These are phyloP conservation scores for Saturnispora hagleri DNA, from an alignment of 805 yeast genomes.

Conservation along the genomic window DNA sequence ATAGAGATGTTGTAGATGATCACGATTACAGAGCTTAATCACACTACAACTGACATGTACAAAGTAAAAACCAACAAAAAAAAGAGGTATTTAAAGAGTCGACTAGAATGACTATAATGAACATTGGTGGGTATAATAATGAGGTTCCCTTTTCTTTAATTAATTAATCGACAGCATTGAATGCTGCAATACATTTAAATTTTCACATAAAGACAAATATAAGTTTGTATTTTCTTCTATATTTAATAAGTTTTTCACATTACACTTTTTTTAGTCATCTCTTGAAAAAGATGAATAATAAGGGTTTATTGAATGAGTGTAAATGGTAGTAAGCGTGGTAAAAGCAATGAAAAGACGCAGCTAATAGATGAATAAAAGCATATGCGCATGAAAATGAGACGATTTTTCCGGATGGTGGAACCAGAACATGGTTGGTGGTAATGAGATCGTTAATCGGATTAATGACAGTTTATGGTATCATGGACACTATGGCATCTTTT, in stretches of 20 bases:
- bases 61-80: background rate
- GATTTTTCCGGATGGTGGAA: conserved; percentile 54
- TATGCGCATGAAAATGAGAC: conserved; percentile 19
- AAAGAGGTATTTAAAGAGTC: background rate
- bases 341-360: background rate
- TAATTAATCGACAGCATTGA: background rate
- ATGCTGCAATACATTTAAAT: background rate
- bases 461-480: conserved; percentile 44
- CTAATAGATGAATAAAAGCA: conserved; percentile 14
- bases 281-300: background rate
- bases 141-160: background rate
- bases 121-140: background rate
- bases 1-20: background rate
- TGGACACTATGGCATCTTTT: conserved; percentile 53
- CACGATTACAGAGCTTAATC: background rate
- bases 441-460: conserved; percentile 53
- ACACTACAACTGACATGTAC: background rate
- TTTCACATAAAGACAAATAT: background rate
- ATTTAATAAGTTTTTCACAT: background rate
- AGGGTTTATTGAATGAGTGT: background rate
- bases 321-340: background rate
- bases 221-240: background rate
- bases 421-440: conserved; percentile 33
- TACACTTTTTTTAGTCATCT: background rate
- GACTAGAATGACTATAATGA: background rate